Evolutionary conservation across 192 early-diverging fungal genomes (phyloP), one percentile per base, ranked within the genome.

Genomic region (Oehlia diaphana): DNA sequence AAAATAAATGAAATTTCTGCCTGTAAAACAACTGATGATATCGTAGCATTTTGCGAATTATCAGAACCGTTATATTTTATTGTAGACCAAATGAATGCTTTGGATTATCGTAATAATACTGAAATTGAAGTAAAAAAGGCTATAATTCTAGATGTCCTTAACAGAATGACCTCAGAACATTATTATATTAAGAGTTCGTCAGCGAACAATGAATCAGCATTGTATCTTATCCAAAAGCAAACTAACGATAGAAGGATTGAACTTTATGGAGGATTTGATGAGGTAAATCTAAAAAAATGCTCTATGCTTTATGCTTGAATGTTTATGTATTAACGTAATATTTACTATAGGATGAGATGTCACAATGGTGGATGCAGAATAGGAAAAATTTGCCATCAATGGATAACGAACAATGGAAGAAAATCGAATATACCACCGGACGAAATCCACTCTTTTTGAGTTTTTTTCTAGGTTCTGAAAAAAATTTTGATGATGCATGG

Each of bases 381-480:
- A 53, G 19, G 19, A 26, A 19, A 77, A 47, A 23, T 42, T 65
- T 67, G 13, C 76, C 63, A 66, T 70, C 62, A 64, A 66, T 67
- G 23, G 14, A 67, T 33, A 10, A 77, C 0, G 31, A 64, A 14
- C 63, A n/a, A n/a, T n/a, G n/a, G 65, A 21, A 77, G 8, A 13
- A 31, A 77, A 47, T 77, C 13, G 76, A 77, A 67, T 66, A 77
- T 66, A 77, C 67, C 2, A 77, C 76, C 9, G 76, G 62, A 12
- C 26, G 23, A 23, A 77, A 19, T 77, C 35, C 35, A 0, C 35
- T 35, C 35, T 35, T 35, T 35, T 58, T 58, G 65, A 66, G 72
- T 47, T 67, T 77, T 68, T 13, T 77, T 12, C 9, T 9, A 28
- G 21, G 6, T 66, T 44, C 13, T 3, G 64, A 67, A 13, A 70